Conservation (phyloP, 116 monocot species). For the Trichopus zeylanicus region DNA sequence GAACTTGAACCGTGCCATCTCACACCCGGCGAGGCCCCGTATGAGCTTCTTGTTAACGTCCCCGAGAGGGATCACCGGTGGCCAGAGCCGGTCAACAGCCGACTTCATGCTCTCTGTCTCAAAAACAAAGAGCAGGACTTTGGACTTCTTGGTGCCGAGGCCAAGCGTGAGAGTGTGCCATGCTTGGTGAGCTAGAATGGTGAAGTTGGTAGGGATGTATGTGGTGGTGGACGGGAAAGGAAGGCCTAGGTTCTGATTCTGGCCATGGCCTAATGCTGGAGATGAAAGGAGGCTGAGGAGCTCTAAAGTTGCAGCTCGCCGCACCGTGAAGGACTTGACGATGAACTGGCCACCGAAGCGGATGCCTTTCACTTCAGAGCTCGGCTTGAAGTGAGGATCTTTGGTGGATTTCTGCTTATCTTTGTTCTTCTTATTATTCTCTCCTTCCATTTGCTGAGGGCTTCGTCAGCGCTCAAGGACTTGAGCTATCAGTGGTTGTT, state of each 20-base stretch:
- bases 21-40: constrained; percentile 65
- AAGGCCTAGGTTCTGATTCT: no score
- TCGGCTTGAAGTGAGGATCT: constrained; percentile 68
- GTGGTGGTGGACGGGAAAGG: constrained; percentile 58
- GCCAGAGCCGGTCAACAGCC: constrained; percentile 64
- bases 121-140: constrained; percentile 83
- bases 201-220: constrained; percentile 95
- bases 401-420: background rate
- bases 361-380: constrained; percentile 69
- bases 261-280: no score
- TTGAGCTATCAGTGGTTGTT: no score
- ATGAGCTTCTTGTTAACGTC: constrained; percentile 85
- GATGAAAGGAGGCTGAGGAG: constrained; percentile 66
- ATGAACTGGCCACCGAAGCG: constrained; percentile 82
- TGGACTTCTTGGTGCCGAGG: constrained; percentile 93
- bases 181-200: constrained; percentile 88
- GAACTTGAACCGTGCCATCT: constrained; percentile 96
- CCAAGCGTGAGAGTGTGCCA: constrained; percentile 94
- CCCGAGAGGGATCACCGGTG: constrained; percentile 52
- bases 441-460: background rate
- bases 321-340: constrained; percentile 83
- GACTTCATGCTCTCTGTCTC: constrained; percentile 66
- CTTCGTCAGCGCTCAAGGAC: no score
- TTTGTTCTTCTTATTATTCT: background rate
- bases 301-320: constrained; percentile 63